Conservation (phyloP, 495 filamentous ascomycete genomes). For the Umbilicaria muhlenbergii region DNA sequence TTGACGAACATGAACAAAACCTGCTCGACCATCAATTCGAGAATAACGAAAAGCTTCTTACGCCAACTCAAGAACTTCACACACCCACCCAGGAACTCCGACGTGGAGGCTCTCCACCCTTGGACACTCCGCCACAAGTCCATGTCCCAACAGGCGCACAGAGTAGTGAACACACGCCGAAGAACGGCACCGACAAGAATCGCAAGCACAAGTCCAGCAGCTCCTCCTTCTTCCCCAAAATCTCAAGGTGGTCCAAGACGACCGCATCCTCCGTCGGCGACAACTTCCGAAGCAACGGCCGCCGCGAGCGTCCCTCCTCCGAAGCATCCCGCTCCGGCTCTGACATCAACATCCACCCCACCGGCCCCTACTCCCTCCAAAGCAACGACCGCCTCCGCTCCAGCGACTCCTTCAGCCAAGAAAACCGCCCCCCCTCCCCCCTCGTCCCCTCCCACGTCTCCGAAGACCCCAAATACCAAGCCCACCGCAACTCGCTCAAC, state of each 20-base stretch:
- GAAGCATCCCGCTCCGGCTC: constrained; percentile 57
- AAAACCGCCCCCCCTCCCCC: constrained; percentile 43
- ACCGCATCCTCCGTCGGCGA: constrained; percentile 64
- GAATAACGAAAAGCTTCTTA: constrained; percentile 32
- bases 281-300: constrained; percentile 33
- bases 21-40: constrained; percentile 24
- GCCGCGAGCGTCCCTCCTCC: constrained; percentile 36
- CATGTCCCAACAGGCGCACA: constrained; percentile 36
- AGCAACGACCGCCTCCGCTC: constrained; percentile 60
- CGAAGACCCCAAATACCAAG: constrained; percentile 81
- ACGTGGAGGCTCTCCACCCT: constrained; percentile 47
- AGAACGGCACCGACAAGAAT: constrained; percentile 51
- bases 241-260: constrained; percentile 95
- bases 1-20: constrained; percentile 36
- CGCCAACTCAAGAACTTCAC: constrained; percentile 17
- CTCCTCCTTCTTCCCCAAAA: constrained; percentile 82
- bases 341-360: constrained; percentile 49
- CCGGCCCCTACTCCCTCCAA: constrained; percentile 46
- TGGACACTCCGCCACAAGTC: constrained; percentile 57
- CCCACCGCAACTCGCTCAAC: constrained; percentile 77
- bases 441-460: constrained; percentile 48
- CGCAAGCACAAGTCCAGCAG: constrained; percentile 83
- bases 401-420: constrained; percentile 37
- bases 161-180: constrained; percentile 65
- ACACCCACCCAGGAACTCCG: constrained; percentile 19